Evolutionary conservation across 2,329 filamentous ascomycete genomes (phyloP).

Genomic region (Aspergillus udagawae): DNA sequence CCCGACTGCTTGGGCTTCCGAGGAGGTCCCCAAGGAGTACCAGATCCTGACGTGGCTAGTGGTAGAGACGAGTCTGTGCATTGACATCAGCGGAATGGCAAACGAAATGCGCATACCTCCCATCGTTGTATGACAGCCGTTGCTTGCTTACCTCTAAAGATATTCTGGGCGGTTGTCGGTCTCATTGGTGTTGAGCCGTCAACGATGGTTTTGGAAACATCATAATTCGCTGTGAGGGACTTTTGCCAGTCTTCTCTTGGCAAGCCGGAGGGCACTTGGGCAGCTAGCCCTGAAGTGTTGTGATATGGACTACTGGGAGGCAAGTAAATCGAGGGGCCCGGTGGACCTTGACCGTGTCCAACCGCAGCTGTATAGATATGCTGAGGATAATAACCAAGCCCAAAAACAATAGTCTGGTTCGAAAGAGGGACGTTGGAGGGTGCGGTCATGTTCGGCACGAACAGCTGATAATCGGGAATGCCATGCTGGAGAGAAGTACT

Average conservation of each 20-base stretch:
- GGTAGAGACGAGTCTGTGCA: conserved; percentile 12
- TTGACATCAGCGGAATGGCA: not conserved
- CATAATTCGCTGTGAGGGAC: conserved; percentile 19
- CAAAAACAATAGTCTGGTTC: conserved; percentile 20
- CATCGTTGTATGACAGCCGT: not conserved
- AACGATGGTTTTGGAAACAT: conserved; percentile 35
- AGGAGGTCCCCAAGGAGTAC: conserved; percentile 57
- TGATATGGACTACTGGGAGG: conserved; percentile 5
- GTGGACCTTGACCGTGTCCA: conserved; percentile 12
- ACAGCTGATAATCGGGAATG: conserved; percentile 18
- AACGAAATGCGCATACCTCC: not conserved
- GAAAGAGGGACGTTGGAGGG: conserved; percentile 14
- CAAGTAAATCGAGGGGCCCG: conserved; percentile 3
- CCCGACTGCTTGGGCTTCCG: conserved; percentile 68
- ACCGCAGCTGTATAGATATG: conserved; percentile 20
- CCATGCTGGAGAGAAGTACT: conserved; percentile 11
- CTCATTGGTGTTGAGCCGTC: conserved; percentile 34
- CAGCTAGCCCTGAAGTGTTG: not conserved
- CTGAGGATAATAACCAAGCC: conserved; percentile 22
- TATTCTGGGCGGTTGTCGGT: conserved; percentile 10
- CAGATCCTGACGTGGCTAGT: conserved; percentile 9
- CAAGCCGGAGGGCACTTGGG: not conserved
- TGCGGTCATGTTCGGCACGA: conserved; percentile 15
- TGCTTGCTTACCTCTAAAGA: conserved; percentile 19
- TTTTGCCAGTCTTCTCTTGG: conserved; percentile 8